These are phyloP conservation scores for sunflower (Helianthus annuus) DNA, from an alignment of 129 eudicot species.

Conservation along the genomic window DNA sequence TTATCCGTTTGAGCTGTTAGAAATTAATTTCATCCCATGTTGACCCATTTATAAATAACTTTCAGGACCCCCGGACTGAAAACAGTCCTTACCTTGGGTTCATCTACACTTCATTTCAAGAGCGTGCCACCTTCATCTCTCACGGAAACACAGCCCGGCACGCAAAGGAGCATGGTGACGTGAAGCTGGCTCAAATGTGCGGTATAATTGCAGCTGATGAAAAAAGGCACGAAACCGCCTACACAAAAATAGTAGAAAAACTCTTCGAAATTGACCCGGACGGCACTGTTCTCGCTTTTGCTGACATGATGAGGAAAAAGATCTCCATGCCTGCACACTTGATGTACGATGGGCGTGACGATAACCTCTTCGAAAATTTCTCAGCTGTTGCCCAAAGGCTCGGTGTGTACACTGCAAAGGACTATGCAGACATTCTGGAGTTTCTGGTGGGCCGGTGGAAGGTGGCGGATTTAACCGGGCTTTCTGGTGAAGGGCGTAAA, in stretches of 20 bases:
- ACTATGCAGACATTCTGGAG: conserved; percentile 88
- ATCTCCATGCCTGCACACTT: conserved; percentile 94
- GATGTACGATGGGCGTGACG: conserved; percentile 87
- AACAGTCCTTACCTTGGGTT: conserved; percentile 89
- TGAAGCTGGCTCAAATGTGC: conserved; percentile 81
- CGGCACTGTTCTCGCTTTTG: conserved; percentile 71
- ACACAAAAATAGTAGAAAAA: conserved; percentile 89
- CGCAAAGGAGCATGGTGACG: conserved; percentile 71
- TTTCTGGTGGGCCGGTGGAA: conserved; percentile 83
- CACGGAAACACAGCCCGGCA: conserved; percentile 94
- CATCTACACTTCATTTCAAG: conserved; percentile 91
- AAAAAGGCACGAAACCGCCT: conserved; percentile 91
- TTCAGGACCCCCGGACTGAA: conserved; percentile 85
- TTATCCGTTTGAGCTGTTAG: neutral
- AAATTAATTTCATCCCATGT: neutral
- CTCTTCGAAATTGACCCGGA: conserved; percentile 90
- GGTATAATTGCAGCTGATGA: conserved; percentile 93
- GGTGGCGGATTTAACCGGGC: conserved; percentile 65
- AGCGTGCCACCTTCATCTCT: conserved; percentile 82
- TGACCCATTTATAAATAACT: neutral
- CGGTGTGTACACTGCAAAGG: conserved; percentile 82
- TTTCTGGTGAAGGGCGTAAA: conserved; percentile 69
- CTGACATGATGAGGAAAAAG: conserved; percentile 97
- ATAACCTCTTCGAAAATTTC: conserved; percentile 74
- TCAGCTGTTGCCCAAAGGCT: conserved; percentile 91